Evolutionary conservation across 768 basidiomycete genomes (phyloP).

Genomic region (Termitomyces eurrhizus): DNA sequence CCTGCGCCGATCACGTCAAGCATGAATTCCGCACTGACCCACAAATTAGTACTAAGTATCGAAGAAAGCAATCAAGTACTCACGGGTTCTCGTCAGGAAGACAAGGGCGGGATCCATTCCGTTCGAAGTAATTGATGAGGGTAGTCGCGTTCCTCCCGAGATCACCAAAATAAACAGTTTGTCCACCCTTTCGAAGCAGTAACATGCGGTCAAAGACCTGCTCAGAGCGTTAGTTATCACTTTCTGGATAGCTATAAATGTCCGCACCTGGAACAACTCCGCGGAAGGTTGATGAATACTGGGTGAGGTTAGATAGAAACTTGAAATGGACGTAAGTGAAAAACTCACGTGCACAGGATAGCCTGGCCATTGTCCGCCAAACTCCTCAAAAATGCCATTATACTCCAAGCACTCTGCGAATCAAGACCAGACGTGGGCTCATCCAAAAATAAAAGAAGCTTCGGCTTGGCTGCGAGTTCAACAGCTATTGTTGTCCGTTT

Average conservation of each 20-base stretch:
- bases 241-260: background rate
- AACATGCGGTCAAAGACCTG: constrained; percentile 70
- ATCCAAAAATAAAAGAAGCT: constrained; percentile 79
- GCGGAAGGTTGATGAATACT: constrained; percentile 73
- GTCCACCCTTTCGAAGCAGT: constrained; percentile 74
- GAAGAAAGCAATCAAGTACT: constrained; percentile 9
- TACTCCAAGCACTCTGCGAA: constrained; percentile 85
- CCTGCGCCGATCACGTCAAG: constrained; percentile 76
- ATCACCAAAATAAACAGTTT: constrained; percentile 72
- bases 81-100: constrained; percentile 71
- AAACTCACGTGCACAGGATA: constrained; percentile 77
- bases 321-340: background rate
- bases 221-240: background rate
- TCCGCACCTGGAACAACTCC: constrained; percentile 62
- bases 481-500: constrained; percentile 87
- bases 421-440: constrained; percentile 89
- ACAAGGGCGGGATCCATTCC: constrained; percentile 62
- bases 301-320: background rate
- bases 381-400: constrained; percentile 68
- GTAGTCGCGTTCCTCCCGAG: constrained; percentile 60
- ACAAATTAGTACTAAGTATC: background rate
- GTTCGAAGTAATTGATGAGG: constrained; percentile 72
- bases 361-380: constrained; percentile 82
- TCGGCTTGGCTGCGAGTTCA: constrained; percentile 84
- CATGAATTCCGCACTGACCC: constrained; percentile 53